Percentiles rank a stretch among this genome's conserved stretches.
Conservation (phyloP, 139 green algal genomes). For the Pleodorina starrii region DNA sequence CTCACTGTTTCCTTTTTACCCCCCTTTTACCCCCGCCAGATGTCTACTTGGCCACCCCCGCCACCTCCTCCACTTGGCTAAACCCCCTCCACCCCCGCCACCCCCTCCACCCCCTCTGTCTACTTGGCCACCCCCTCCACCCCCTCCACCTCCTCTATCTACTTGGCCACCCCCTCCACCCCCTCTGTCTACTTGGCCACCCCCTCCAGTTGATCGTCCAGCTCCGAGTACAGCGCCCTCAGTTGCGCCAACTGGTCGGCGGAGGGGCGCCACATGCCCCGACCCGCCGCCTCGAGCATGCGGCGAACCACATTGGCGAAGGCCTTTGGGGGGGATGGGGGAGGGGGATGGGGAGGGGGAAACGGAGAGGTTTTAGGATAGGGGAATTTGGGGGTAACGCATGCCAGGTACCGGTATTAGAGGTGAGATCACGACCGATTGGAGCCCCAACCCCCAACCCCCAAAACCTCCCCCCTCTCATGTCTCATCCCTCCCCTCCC, state of each 20-base stretch:
- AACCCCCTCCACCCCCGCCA: too few relatives aligned
- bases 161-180: constrained; percentile 86
- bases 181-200: constrained; percentile 56
- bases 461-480: too few relatives aligned
- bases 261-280: constrained; percentile 94
- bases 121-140: not conserved
- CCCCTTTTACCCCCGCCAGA: too few relatives aligned
- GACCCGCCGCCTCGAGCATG: constrained; percentile 94
- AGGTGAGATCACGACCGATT: too few relatives aligned
- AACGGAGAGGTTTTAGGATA: too few relatives aligned
- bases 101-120: too few relatives aligned
- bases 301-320: constrained; percentile 89
- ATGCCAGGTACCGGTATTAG: too few relatives aligned
- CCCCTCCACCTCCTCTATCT: not conserved
- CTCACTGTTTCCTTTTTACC: too few relatives aligned
- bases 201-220: constrained; percentile 96
- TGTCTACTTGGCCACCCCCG: not conserved
- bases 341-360: not conserved
- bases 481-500: too few relatives aligned
- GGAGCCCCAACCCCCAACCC: too few relatives aligned
- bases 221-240: constrained; percentile 83
- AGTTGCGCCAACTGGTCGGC: constrained; percentile 79
- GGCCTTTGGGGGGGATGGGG: constrained; percentile 65
- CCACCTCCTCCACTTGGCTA: not conserved
- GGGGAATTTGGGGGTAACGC: too few relatives aligned